Conservation (phyloP, 257 asterid species). For the Prunella vulgaris region DNA sequence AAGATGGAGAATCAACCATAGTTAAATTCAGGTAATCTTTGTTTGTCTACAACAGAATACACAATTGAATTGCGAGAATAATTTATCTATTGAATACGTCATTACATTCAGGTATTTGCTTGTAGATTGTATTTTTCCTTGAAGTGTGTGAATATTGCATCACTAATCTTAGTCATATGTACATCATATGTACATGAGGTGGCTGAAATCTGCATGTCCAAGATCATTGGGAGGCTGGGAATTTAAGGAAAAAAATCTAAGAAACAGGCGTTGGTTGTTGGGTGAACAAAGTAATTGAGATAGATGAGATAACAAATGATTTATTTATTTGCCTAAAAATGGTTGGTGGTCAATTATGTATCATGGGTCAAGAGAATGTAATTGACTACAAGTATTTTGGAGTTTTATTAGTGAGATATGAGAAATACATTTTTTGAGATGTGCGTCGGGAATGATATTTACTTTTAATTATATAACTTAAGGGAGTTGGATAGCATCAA, state of each 20-base stretch:
- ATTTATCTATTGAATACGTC: too few species aligned
- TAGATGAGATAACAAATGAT: not conserved
- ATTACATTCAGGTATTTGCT: too few species aligned
- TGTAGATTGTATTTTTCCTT: not conserved
- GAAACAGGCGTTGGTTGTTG: not conserved
- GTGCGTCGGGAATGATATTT: too few species aligned
- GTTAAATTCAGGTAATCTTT: too few species aligned
- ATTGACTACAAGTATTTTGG: too few species aligned
- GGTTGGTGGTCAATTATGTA: not conserved
- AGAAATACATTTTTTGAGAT: too few species aligned
- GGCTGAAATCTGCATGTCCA: not conserved
- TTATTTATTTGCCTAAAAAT: not conserved
- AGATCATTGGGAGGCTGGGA: not conserved
- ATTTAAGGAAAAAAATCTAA: not conserved
- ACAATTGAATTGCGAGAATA: too few species aligned
- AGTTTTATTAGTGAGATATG: too few species aligned
- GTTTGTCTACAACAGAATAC: too few species aligned
- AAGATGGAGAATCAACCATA: too few species aligned
- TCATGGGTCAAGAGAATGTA: not conserved
- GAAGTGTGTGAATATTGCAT: not conserved
- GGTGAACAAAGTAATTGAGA: not conserved
- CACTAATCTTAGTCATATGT: not conserved
- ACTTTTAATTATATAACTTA: too few species aligned
- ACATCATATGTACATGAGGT: not conserved
- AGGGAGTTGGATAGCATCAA: too few species aligned